phyloP scores from a whole-genome alignment of 73 alveolate genomes.

The Breviolum minutum region DNA sequence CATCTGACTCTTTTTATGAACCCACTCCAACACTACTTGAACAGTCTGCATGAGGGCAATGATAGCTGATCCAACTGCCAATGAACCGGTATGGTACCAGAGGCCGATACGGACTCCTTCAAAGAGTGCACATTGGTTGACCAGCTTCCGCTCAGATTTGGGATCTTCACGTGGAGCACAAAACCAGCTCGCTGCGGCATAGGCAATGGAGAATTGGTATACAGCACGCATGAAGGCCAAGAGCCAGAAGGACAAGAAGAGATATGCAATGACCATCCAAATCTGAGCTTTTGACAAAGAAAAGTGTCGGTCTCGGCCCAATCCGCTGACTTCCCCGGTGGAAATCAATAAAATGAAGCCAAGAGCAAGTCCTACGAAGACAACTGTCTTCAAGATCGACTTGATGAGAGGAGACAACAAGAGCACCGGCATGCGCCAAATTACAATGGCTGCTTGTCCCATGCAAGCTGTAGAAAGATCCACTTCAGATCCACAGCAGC shows the following conservation, averaged over 20 bases:
- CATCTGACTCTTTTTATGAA: conserved; percentile 54
- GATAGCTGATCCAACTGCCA: conserved; percentile 72
- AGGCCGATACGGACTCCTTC: conserved; percentile 64
- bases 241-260: conserved; percentile 78
- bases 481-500: conserved; percentile 75
- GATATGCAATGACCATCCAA: conserved; percentile 44
- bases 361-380: conserved; percentile 11
- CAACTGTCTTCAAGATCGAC: conserved; percentile 10
- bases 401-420: conserved; percentile 75
- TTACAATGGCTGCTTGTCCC: conserved; percentile 80
- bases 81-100: conserved; percentile 77
- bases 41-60: conserved; percentile 60
- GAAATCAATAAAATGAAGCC: conserved; percentile 64
- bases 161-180: conserved; percentile 32
- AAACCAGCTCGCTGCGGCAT: conserved; percentile 44
- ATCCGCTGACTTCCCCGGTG: conserved; percentile 60
- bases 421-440: conserved; percentile 91
- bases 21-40: conserved; percentile 69
- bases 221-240: conserved; percentile 63
- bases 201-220: conserved; percentile 68
- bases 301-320: conserved; percentile 68
- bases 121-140: conserved; percentile 43
- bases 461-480: conserved; percentile 77
- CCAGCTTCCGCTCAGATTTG: background rate
- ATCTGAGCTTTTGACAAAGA: conserved; percentile 27